These are phyloP conservation scores for Drechslerella dactyloides DNA, from an alignment of 2,329 filamentous ascomycete genomes.

Conservation along the genomic window DNA sequence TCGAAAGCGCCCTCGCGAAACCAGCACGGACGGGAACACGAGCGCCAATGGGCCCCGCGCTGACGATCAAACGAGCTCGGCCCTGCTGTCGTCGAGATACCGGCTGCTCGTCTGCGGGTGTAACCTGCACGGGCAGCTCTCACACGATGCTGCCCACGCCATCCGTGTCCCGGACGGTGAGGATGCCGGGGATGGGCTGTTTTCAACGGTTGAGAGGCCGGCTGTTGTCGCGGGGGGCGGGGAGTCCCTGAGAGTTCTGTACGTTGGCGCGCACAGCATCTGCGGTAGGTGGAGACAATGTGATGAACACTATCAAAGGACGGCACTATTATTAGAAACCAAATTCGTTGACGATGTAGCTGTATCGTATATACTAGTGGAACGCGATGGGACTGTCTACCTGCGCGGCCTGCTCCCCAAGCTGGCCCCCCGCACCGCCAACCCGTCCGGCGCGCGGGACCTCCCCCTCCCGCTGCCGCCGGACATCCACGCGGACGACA, in stretches of 20 bases:
- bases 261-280: slow-evolving; percentile 27
- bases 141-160: background rate
- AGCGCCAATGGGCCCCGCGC: background rate
- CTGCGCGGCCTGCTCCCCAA: slow-evolving; percentile 36
- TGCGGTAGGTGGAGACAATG: no score
- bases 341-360: no score
- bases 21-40: background rate
- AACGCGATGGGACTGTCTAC: slow-evolving; percentile 30
- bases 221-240: slow-evolving; percentile 26
- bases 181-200: slow-evolving; percentile 20
- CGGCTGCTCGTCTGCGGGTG: slow-evolving; percentile 25
- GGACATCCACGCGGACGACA: background rate
- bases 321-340: no score
- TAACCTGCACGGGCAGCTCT: slow-evolving; percentile 33
- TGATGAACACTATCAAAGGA: no score
- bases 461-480: slow-evolving; percentile 23
- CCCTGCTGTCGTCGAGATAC: background rate
- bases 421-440: background rate
- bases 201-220: slow-evolving; percentile 35
- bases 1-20: background rate
- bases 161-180: slow-evolving; percentile 14
- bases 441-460: slow-evolving; percentile 2
- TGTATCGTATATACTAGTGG: slow-evolving; percentile 18
- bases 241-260: slow-evolving; percentile 30
- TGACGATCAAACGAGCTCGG: slow-evolving; percentile 2